Evolutionary conservation across 2,329 filamentous ascomycete genomes (phyloP).

Genomic region (Colletotrichum incanum): DNA sequence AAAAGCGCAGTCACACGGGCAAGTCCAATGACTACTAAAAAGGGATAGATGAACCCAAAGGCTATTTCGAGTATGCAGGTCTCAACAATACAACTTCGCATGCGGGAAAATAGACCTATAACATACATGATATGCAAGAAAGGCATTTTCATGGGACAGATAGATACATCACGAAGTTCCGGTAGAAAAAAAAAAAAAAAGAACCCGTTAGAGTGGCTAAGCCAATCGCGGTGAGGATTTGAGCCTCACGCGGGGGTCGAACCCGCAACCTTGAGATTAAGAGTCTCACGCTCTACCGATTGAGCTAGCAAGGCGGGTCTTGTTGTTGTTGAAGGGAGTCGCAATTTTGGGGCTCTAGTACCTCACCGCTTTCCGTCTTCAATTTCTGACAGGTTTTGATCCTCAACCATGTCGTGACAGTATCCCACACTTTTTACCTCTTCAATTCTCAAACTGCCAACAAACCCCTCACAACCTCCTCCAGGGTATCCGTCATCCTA

Average conservation of each 20-base stretch:
- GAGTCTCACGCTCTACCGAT: conserved; percentile 84
- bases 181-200: neutral
- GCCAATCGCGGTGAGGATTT: conserved; percentile 39
- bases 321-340: neutral
- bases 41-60: neutral
- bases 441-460: neutral
- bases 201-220: conserved; percentile 6
- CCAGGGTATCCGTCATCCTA: conserved; percentile 9
- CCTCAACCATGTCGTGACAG: neutral
- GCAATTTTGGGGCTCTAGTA: accelerated
- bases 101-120: neutral
- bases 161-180: no score
- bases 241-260: conserved; percentile 49
- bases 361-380: accelerated
- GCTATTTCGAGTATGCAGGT: neutral
- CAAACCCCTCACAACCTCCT: conserved; percentile 7
- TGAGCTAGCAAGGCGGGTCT: conserved; percentile 67
- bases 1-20: neutral
- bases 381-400: neutral
- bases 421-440: neutral
- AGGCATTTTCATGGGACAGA: no score
- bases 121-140: no score
- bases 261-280: conserved; percentile 56
- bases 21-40: neutral
- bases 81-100: neutral